Evolutionary conservation across 139 green algal genomes (phyloP), one percentile per base, ranked within the genome.

Genomic region (Chlorella sp.): DNA sequence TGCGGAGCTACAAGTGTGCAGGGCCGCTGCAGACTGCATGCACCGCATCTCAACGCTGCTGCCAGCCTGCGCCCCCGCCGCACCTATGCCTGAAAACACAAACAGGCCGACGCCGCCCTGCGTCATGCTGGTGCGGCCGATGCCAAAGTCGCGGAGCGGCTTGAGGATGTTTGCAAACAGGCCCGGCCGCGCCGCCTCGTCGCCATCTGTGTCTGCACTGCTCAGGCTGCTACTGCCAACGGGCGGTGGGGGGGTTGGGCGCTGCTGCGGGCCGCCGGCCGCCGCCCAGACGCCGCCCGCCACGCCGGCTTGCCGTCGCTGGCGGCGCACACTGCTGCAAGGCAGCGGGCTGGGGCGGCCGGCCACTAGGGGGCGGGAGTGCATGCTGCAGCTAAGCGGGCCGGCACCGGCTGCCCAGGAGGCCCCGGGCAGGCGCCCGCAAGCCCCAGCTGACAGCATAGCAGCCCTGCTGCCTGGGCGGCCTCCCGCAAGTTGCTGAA

Each of bases 81-180:
- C 63, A 93, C 87, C 90, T 6, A 92, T 88, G 60, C 94, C 96
- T 20, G 87, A 88, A 63, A 96, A 87, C 0, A 98, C 79, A 83
- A 98, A 98, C 20, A 97, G 85, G 36, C 96, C 96, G 36, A 97
- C 91, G 17, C 93, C 90, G 44, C 95, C 96, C 82, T 98, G 95
- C 81, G 84, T 78, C 11, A 98, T 88, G 73, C 88, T 94, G 26
- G 85, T 93, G 30, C 85, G 88, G 36, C 95, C 95, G 15, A 98
- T 89, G 20, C 95, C 95, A 89, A 97, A 97, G 81, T 98, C 95
- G 4, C 91, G 83, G 36, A 98, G 91, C 4, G 93, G 91, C 81
- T 94, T 95, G 25, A 88, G 73, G 16, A 94, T 68, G 55, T 88
- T 86, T 34, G 73, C 36, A 34, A 93, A 65, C 75, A 94, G 87